These are phyloP conservation scores for Russula olivacea DNA, from an alignment of 768 basidiomycete species.

Conservation along the genomic window DNA sequence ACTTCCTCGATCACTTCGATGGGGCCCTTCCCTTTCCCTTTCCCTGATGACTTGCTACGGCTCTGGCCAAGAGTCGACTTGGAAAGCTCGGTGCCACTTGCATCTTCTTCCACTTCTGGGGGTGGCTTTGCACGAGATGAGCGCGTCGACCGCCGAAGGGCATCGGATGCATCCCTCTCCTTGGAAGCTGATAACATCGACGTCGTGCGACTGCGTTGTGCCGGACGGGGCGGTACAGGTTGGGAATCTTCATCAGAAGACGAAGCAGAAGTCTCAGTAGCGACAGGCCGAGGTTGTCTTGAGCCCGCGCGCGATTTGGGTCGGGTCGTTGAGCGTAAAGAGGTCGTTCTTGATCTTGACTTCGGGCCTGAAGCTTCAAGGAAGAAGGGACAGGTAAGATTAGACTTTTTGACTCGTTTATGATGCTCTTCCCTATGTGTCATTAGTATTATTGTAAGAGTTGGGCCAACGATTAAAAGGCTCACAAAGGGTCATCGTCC, in stretches of 20 bases:
- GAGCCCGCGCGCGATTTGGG: conserved; percentile 23
- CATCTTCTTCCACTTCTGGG: conserved; percentile 24
- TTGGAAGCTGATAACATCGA: conserved; percentile 3
- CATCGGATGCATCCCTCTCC: conserved; percentile 12
- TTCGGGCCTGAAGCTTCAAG: conserved; percentile 19
- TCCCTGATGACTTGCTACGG: conserved; percentile 27
- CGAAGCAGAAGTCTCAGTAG: conserved; percentile 15
- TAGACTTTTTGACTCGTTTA: conserved; percentile 52
- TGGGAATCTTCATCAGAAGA: conserved; percentile 20
- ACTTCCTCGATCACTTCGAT: conserved; percentile 31
- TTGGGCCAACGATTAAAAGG: conserved; percentile 18
- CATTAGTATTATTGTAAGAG: conserved; percentile 13
- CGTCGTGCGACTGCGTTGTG: conserved; percentile 17
- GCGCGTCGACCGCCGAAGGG: conserved; percentile 25
- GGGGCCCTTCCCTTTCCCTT: conserved; percentile 26
- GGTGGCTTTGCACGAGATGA: conserved; percentile 17
- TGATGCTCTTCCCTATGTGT: conserved; percentile 63
- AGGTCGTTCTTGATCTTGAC: conserved; percentile 26
- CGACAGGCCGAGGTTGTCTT: conserved; percentile 9
- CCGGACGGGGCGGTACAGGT: conserved; percentile 11
- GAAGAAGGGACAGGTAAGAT: conserved; percentile 42
- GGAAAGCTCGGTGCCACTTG: conserved; percentile 29
- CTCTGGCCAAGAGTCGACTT: conserved; percentile 25
- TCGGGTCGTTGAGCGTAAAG: conserved; percentile 30
- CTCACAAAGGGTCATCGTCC: conserved; percentile 83